Conservation (phyloP, 371 early-diverging fungal genomes). For the Syncephalastrum monosporum region DNA sequence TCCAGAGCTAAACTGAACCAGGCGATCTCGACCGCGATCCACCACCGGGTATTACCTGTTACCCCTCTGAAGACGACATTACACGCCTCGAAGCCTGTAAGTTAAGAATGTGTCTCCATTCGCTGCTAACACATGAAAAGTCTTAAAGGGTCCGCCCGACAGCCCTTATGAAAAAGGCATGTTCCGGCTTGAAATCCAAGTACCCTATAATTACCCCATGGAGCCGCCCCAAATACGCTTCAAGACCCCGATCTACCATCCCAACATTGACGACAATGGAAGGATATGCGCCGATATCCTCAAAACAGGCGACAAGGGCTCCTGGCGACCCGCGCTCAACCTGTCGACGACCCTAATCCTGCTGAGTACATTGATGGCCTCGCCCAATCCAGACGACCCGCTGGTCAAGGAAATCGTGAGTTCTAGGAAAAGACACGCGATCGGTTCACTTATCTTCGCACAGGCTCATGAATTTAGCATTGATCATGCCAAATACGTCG, state of each 20-base stretch:
- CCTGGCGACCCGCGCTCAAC: constrained; percentile 54
- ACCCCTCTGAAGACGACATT: constrained; percentile 43
- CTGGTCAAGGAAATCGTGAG: constrained; percentile 51
- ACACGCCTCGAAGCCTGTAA: constrained; percentile 46
- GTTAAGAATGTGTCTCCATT: constrained; percentile 1
- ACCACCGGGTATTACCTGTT: constrained; percentile 50
- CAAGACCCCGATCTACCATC: constrained; percentile 52
- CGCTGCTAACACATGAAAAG: constrained; percentile 13
- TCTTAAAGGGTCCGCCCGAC: constrained; percentile 52
- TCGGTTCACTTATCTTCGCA: too few species aligned
- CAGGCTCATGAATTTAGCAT: too few species aligned
- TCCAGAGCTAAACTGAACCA: constrained; percentile 1
- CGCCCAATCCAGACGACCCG: constrained; percentile 63
- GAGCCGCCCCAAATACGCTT: constrained; percentile 55
- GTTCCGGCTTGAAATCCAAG: constrained; percentile 43
- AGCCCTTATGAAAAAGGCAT: constrained; percentile 53
- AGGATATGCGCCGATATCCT: constrained; percentile 58
- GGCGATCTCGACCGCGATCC: constrained; percentile 46
- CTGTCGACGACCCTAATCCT: constrained; percentile 42
- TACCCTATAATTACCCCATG: constrained; percentile 48
- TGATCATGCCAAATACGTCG: too few species aligned
- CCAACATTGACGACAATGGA: constrained; percentile 53
- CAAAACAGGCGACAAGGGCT: constrained; percentile 42
- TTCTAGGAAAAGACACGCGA: too few species aligned
- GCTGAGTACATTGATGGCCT: constrained; percentile 38